Evolutionary conservation across 352 stramenopile species (phyloP).

Genomic region (Halophytophthora batemanensis): DNA sequence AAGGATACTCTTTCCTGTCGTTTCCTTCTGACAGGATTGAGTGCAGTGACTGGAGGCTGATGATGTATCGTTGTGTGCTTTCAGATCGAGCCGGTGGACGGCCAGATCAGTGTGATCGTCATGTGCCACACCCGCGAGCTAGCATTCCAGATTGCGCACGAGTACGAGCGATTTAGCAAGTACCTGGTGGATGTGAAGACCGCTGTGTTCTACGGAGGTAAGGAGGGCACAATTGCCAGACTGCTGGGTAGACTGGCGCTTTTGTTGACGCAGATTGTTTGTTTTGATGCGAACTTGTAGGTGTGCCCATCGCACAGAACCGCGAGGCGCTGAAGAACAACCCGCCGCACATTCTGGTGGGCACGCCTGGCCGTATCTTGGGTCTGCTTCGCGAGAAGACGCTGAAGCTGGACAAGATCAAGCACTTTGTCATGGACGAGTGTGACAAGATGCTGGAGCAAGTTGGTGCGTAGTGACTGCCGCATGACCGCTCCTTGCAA

Average conservation of each 20-base stretch:
- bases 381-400: slow-evolving; percentile 92
- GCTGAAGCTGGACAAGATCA: slow-evolving; percentile 98
- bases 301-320: slow-evolving; percentile 94
- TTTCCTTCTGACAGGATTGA: slow-evolving; percentile 3
- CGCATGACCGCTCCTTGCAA: slow-evolving; percentile 2
- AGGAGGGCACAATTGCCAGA: background rate
- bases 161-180: slow-evolving; percentile 99
- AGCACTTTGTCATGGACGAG: slow-evolving; percentile 99
- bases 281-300: slow-evolving; percentile 24
- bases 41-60: slow-evolving; percentile 1
- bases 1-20: slow-evolving; percentile 1
- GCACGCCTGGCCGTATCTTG: slow-evolving; percentile 95
- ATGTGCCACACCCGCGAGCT: slow-evolving; percentile 99
- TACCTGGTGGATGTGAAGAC: slow-evolving; percentile 96
- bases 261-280: background rate
- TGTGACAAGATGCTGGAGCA: slow-evolving; percentile 99
- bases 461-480: slow-evolving; percentile 64
- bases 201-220: slow-evolving; percentile 96
- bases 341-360: slow-evolving; percentile 96
- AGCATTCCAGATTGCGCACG: slow-evolving; percentile 99
- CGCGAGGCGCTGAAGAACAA: slow-evolving; percentile 97
- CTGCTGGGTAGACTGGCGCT: background rate
- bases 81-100: slow-evolving; percentile 85
- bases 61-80: background rate
- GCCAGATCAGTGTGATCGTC: slow-evolving; percentile 96